Conservation (phyloP, 129 eudicot genomes). For the Solidago caesia region DNA sequence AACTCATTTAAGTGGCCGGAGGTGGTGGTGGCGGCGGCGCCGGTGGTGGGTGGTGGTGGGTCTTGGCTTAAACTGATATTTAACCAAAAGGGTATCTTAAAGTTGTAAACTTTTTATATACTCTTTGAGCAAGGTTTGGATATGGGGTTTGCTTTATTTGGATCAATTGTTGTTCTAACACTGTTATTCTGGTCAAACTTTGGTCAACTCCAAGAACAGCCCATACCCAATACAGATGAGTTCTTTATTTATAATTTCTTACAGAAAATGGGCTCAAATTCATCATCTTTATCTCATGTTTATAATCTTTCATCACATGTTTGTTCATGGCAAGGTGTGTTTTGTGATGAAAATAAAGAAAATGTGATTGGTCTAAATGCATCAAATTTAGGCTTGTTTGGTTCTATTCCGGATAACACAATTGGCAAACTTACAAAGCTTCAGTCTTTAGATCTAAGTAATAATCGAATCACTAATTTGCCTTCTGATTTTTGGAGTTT, state of each 20-base stretch:
- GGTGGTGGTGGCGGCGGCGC: constrained; percentile 11
- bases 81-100: constrained; percentile 23
- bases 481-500: constrained; percentile 89
- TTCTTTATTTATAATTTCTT: constrained; percentile 63
- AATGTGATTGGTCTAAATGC: constrained; percentile 52
- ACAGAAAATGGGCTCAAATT: constrained; percentile 55
- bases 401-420: constrained; percentile 72
- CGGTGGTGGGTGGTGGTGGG: constrained; percentile 22
- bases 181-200: constrained; percentile 49
- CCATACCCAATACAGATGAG: constrained; percentile 67
- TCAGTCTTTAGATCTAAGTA: constrained; percentile 75
- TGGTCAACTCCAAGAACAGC: constrained; percentile 45
- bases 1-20: constrained; percentile 5
- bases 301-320: constrained; percentile 47
- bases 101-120: neutral
- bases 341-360: constrained; percentile 57
- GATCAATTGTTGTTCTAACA: constrained; percentile 45
- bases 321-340: constrained; percentile 72
- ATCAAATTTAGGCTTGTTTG: constrained; percentile 62
- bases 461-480: constrained; percentile 57
- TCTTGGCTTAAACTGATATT: constrained; percentile 9
- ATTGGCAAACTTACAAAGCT: constrained; percentile 77
- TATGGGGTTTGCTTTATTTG: constrained; percentile 57
- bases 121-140: constrained; percentile 7
- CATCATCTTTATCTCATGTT: constrained; percentile 33